Base-by-base conservation (phyloP, 1,284 basidiomycete genomes). In the Fistulinella cinereoalba region DNA sequence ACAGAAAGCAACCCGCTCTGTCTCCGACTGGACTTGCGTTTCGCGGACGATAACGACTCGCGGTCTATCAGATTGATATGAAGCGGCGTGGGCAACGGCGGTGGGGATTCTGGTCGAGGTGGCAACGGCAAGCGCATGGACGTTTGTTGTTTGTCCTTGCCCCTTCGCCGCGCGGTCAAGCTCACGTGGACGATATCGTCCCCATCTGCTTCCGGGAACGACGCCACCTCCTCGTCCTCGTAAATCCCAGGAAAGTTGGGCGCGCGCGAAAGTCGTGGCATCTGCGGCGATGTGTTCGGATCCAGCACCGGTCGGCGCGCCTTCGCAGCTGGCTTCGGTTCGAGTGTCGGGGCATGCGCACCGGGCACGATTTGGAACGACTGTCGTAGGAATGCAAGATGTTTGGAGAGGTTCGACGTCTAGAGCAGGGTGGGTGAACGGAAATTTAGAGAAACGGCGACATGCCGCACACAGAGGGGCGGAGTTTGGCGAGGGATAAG, bases 221-320 rank as follows among this genome's bases (percentile, higher is more conserved):
- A 61, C 24, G 58, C 32, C 66, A 73, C 37, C 56, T 87, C 85
- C 0, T 86, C 83, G 40, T 86, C 85, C 58, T 88, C 85, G 28
- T 70, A 56, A 47, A 88, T 87, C 13, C 77, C 79, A 1, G 85
- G 81, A 24, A 88, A 64, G 41, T 76, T 80, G 3, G 85, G 85
- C 31, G 79, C 68, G 36, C 81, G 76, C n/a, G 85, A 75, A 44
- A 88, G 72, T 37, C 82, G 79, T 55, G 73, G 73, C 25, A 71
- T 63, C 41, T 74, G 73, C 0, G 79, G 79, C 12, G 78, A 76
- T 46, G 67, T 60, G 56, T 64, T 70, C 57, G 65, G 72, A 60
- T 70, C 71, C 55, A 55, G 65, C 47, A 55, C 60, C 53, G 61
- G 73, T 54, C 65, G 71, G 58, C 66, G 70, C 56, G 67, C 67